Base-by-base conservation (phyloP, 257 asterid species). In the Verbascum thapsus region DNA sequence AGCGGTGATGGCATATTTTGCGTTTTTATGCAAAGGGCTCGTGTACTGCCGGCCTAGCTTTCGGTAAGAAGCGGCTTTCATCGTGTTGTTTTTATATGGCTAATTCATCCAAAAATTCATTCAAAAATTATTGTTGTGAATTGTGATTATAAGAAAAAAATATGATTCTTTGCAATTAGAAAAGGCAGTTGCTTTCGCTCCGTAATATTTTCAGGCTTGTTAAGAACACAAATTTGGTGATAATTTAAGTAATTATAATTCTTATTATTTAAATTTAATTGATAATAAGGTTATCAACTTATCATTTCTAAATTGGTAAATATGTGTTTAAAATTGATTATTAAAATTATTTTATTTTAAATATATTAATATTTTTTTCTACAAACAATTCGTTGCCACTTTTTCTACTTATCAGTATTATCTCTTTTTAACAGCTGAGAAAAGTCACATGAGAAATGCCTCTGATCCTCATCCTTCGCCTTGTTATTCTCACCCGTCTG, bases 1-100 rank as follows among this genome's bases (percentile, higher is more conserved):
- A 63, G 59, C 60, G 59, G 68, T 63, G 68, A 49, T 32, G 40
- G 9, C 16, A 7, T 26, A 5, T 49, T 48, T 63, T 26, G 41
- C 58, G 47, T 63, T 63, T 48, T 35, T 11, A 15, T 49, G n/a
- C 7, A 7, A 18, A 35, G 22, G 13, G 18, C 50, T 50, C n/a
- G 37, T 35, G n/a, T 20, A 18, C 48, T 63, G 47, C 41, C 17
- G 11, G 34, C 20, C 10, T 7, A 52, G 39, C 53, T 11, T 42
- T 40, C 35, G 15, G 56, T n/a, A 41, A 41, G 6, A 0, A 26
- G 15, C 10, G 61, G 7, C 7, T 15, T 10, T 55, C 15, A 17
- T 56, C 38, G 26, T 18, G 37, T 17, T 10, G 30, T 35, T 39
- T 26, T 1, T 26, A 56, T 10, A 3, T 56, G 49, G 35, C 5